Evolutionary conservation across 306 rosid species (phyloP).

Genomic region (Prunus mume): DNA sequence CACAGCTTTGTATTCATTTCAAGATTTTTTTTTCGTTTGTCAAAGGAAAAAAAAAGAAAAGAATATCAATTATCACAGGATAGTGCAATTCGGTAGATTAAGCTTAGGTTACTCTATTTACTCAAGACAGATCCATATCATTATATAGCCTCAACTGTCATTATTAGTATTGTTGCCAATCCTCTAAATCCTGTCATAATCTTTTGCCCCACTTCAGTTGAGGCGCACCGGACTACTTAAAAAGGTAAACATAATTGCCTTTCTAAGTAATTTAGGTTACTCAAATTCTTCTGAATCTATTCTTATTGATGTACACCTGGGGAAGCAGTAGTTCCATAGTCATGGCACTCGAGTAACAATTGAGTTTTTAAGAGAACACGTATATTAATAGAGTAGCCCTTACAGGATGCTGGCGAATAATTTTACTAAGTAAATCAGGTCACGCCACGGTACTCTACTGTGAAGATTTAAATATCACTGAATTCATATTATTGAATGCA

Average conservation of each 20-base stretch:
- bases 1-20: neutral
- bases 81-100: neutral
- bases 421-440: neutral
- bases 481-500: conserved; percentile 10
- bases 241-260: no score
- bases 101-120: neutral
- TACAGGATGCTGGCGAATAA: neutral
- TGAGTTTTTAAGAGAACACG: neutral
- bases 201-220: neutral
- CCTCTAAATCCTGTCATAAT: neutral
- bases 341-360: neutral
- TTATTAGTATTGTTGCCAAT: neutral
- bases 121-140: neutral
- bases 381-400: neutral
- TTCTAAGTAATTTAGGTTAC: neutral
- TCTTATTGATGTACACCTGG: neutral
- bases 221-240: neutral
- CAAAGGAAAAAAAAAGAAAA: neutral
- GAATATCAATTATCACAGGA: neutral
- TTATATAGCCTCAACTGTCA: neutral
- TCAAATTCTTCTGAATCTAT: neutral
- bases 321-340: neutral
- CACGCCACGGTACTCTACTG: neutral
- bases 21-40: neutral
- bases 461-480: conserved; percentile 1